Percentiles rank a stretch among this genome's conserved stretches.
phyloP scores from a whole-genome alignment of 2,329 filamentous ascomycete genomes.

The Neocatenulostroma microsporum region DNA sequence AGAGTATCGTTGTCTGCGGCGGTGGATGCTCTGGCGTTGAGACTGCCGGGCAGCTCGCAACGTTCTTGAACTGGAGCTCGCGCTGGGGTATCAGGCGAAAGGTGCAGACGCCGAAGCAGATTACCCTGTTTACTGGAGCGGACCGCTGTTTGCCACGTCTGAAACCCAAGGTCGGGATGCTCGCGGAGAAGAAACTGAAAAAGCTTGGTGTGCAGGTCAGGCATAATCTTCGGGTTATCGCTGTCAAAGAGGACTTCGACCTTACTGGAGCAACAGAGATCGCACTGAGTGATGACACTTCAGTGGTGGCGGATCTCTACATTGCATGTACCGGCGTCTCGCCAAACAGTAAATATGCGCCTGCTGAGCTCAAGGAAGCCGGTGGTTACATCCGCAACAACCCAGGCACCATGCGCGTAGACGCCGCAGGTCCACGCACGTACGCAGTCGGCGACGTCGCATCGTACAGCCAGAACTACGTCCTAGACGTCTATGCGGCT shows the following conservation, averaged over 20 bases:
- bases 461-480: constrained; percentile 25
- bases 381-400: constrained; percentile 24
- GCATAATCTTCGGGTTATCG: constrained; percentile 23
- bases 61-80: constrained; percentile 22
- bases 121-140: constrained; percentile 29
- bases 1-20: constrained; percentile 30
- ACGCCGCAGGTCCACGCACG: constrained; percentile 22
- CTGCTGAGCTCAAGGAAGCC: constrained; percentile 20
- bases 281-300: constrained; percentile 23
- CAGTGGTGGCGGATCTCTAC: constrained; percentile 30
- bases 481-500: constrained; percentile 30
- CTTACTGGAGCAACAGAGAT: constrained; percentile 18
- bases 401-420: constrained; percentile 23
- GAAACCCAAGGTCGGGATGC: constrained; percentile 16
- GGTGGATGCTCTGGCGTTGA: constrained; percentile 32
- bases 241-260: constrained; percentile 16
- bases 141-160: constrained; percentile 26
- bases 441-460: constrained; percentile 33
- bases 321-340: constrained; percentile 29
- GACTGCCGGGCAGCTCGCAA: constrained; percentile 32
- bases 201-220: constrained; percentile 26
- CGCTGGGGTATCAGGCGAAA: constrained; percentile 12
- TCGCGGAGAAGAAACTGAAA: constrained; percentile 27
- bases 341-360: constrained; percentile 28
- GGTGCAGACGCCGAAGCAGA: constrained; percentile 16